Evolutionary conservation across 306 rosid species (phyloP), one percentile per base, ranked within the genome.

Genomic region (Cicer pinnatifidum): DNA sequence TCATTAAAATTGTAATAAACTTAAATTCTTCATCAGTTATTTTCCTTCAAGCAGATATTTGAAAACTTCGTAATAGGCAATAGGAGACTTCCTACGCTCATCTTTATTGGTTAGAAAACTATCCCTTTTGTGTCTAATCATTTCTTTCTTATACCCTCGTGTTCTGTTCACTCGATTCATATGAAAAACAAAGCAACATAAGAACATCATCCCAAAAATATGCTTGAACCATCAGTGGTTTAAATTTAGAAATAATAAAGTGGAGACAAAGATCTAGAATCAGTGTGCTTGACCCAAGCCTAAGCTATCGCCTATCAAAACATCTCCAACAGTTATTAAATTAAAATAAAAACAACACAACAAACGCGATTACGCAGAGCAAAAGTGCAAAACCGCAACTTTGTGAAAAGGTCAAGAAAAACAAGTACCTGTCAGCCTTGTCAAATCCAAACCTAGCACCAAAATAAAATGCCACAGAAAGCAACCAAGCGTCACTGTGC

Each of bases 401-500:
- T 38, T 6, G 9, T 40, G 13, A 56, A 59, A 62, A 39, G 40
- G 60, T 66, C 45, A 33, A 72, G 7, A 20, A 67, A 80, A 78
- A 53, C 11, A 62, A 12, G 9, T 79, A 86, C 87, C 87, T 83
- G 62, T 86, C 87, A 67, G 84, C 79, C 72, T 72, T 78, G 62
- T 72, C 81, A 71, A 86, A 81, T 44, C 84, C 86, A 69, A 81
- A 81, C 76, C 84, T 75, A 83, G 87, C 73, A 53, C 89, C 86
- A 44, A 78, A 83, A 67, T 78, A 86, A 51, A 83, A 83, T 51
- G 89, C 84, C 71, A 86, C 87, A 47, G 84, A 70, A 64, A 83
- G 78, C 47, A 86, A 67, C 87, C 87, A 83, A 46, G 80, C 80
- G 69, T 85, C 89, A 60, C 89, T 72, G 72, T 85, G 89, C 33